Conservation (phyloP, 768 basidiomycete species). For the Lentinula edodes region DNA sequence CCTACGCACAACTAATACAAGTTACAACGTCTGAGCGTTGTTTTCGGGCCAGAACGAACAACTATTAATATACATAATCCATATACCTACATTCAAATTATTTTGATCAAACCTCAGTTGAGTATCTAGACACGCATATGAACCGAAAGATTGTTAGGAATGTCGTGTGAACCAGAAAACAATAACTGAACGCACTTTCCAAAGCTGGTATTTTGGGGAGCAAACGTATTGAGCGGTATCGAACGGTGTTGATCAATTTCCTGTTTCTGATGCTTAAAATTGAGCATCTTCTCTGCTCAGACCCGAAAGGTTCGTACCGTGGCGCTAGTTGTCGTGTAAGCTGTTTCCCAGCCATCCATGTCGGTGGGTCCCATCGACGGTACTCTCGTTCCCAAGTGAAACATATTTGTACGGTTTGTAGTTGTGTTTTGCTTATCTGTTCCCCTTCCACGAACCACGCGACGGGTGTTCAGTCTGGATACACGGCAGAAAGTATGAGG, state of each 20-base stretch:
- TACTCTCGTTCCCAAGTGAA: constrained; percentile 41
- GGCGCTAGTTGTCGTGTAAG: background rate
- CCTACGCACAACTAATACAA: background rate
- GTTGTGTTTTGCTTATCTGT: constrained; percentile 39
- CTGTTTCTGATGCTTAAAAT: background rate
- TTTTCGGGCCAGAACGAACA: background rate
- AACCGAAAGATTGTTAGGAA: background rate
- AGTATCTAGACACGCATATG: background rate
- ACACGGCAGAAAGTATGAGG: constrained; percentile 1
- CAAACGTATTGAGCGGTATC: background rate
- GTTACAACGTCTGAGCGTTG: background rate
- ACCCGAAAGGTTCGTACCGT: background rate
- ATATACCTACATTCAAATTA: background rate
- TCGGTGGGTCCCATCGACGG: constrained; percentile 29
- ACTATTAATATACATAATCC: background rate
- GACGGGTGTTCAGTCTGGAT: constrained; percentile 48
- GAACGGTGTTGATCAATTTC: background rate
- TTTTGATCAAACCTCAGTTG: background rate
- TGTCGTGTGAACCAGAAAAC: background rate
- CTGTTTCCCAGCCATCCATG: constrained; percentile 28
- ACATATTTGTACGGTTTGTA: constrained; percentile 44
- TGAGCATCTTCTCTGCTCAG: background rate
- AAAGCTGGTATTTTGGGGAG: background rate
- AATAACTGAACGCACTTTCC: background rate
- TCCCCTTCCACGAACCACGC: constrained; percentile 46